Evolutionary conservation across 345 rosid species (phyloP), one percentile per base, ranked within the genome.

Genomic region (Fremontodendron californicum): DNA sequence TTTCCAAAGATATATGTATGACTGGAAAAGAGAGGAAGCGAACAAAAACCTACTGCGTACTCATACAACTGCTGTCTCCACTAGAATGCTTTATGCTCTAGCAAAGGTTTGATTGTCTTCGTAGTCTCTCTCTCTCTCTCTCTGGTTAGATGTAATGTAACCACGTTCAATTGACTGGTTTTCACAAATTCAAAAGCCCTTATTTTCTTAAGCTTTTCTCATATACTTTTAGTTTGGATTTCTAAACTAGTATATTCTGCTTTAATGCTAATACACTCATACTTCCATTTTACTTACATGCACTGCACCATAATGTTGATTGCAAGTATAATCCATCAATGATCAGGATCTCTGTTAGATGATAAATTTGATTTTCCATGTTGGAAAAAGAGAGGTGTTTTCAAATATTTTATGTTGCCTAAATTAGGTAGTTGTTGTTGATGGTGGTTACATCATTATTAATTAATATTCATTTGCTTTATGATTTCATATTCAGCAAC

Each of bases 11-110:
- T 95, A 95, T 84, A 85, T 82, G 35, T 95, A 90, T 83, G 96
- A 95, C 2, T 95, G 98, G 99, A 93, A 92, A 87, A 89, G 94
- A 88, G 98, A 93, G 54, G 98, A 95, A 82, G 99, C 99, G 81
- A 83, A 95, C 84, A 95, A 95, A 82, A 95, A 95, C 75, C 90
- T 95, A 71, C 83, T 95, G 74, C 91, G 98, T 66, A 95, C 99
- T 77, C 99, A 95, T 82, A 95, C 98, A 39, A 95, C 98, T 1
- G 98, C 98, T 16, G 97, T 90, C 73, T 95, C 99, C 66, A 88
- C 98, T 35, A 86, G 92, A 80, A 90, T 95, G 98, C 98, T 95
- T 72, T 89, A 95, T 86, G 87, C 84, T 33, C 85, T 95, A 52
- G 98, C 98, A 74, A 84, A 93, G 96, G 99, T 94, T 29, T 74